These are phyloP conservation scores for Raffaelea deltoideospora DNA, from an alignment of 2,329 filamentous ascomycete species.

Conservation along the genomic window DNA sequence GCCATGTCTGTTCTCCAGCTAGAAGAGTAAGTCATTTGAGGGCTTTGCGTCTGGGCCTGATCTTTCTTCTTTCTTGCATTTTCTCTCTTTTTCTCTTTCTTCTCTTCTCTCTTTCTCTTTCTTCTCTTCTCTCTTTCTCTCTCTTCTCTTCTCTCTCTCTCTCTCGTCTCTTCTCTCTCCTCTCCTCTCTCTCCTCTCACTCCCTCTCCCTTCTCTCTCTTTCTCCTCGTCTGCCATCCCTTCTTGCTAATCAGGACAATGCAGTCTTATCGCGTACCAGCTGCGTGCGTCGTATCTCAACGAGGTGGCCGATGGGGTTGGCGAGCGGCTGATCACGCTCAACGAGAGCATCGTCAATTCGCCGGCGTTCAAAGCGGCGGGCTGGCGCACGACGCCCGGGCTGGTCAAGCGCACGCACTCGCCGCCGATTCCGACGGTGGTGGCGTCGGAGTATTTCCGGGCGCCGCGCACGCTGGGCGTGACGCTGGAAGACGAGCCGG, in stretches of 20 bases:
- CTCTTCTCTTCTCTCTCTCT: no score
- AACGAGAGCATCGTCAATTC: constrained; percentile 69
- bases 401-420: constrained; percentile 75
- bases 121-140: not conserved
- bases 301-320: constrained; percentile 68
- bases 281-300: constrained; percentile 67
- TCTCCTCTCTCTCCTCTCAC: no score
- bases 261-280: constrained; percentile 67
- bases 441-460: constrained; percentile 74
- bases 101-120: not conserved
- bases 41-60: not conserved
- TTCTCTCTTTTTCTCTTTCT: not conserved
- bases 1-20: constrained; percentile 31
- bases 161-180: no score
- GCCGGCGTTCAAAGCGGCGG: constrained; percentile 66
- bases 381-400: constrained; percentile 60
- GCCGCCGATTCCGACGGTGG: constrained; percentile 68
- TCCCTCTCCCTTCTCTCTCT: no score
- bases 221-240: no score
- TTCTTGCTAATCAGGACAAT: not conserved
- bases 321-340: constrained; percentile 68
- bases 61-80: not conserved
- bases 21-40: constrained; percentile 21
- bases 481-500: constrained; percentile 54
- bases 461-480: constrained; percentile 47